These are phyloP conservation scores for Penicillium frequentans DNA, from an alignment of 2,329 filamentous ascomycete genomes.

Conservation along the genomic window DNA sequence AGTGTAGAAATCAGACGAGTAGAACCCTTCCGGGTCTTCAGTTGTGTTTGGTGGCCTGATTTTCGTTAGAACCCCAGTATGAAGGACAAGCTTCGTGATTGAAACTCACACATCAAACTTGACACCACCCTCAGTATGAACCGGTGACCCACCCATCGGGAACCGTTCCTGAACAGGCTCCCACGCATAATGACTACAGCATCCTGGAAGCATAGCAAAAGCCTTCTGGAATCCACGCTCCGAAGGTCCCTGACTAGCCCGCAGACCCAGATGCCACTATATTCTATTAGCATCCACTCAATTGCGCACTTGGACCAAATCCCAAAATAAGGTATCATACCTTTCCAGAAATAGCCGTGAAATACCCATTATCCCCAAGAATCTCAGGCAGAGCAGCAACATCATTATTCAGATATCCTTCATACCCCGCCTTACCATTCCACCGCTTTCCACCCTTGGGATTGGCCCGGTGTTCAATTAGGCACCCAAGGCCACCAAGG, in stretches of 20 bases:
- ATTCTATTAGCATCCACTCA: conserved; percentile 15
- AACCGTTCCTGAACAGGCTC: conserved; percentile 20
- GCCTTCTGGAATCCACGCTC: conserved; percentile 29
- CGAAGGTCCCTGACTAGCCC: conserved; percentile 22
- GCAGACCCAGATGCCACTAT: conserved; percentile 33
- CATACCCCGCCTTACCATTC: conserved; percentile 7
- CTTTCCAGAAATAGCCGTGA: conserved; percentile 6
- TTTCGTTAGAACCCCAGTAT: no score
- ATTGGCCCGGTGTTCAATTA: background rate
- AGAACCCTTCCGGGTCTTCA: conserved; percentile 15
- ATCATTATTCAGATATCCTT: conserved; percentile 9
- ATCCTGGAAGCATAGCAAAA: conserved; percentile 26
- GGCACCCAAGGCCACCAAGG: conserved; percentile 4
- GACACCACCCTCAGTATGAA: conserved; percentile 1
- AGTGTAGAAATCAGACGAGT: conserved; percentile 28
- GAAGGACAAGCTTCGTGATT: no score
- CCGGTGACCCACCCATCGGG: conserved; percentile 2
- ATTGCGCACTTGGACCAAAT: conserved; percentile 17
- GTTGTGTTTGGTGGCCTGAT: background rate
- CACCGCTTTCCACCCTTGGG: conserved; percentile 3
- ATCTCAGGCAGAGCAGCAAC: conserved; percentile 8
- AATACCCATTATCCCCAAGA: conserved; percentile 7
- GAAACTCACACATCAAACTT: conserved; percentile 2
- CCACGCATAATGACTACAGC: conserved; percentile 35
- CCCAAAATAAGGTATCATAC: conserved; percentile 13